Percentiles rank a stretch among this genome's conserved stretches.
Conservation (phyloP, 139 green algal genomes). For the Coelastrella sp. region DNA sequence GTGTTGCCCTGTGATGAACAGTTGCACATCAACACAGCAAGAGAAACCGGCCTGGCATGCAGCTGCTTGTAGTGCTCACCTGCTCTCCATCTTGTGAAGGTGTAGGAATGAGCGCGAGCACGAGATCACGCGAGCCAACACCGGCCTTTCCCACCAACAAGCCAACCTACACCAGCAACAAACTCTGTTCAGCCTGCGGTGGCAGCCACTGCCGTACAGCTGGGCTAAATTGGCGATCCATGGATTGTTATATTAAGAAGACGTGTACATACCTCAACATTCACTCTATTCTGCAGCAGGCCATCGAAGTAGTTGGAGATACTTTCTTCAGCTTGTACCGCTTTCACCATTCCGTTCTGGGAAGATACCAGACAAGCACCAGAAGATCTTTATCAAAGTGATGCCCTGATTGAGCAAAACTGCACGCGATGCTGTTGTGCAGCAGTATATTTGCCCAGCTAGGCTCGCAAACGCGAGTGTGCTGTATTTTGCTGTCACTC, state of each 20-base stretch:
- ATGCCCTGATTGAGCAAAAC: not conserved
- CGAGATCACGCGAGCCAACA: slow-evolving; percentile 49
- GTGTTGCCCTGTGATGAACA: not conserved
- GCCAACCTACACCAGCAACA: slow-evolving; percentile 48
- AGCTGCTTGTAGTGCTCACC: slow-evolving; percentile 16
- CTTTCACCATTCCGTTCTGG: slow-evolving; percentile 27
- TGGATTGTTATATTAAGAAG: not conserved
- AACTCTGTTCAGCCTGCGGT: not conserved
- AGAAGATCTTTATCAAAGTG: not conserved
- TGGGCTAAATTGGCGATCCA: not conserved
- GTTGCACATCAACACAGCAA: no score
- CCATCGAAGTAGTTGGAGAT: slow-evolving; percentile 48
- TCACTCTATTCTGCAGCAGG: slow-evolving; percentile 35
- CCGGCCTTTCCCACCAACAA: slow-evolving; percentile 57
- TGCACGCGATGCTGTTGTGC: no score
- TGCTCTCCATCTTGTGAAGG: slow-evolving; percentile 24
- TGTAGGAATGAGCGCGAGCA: slow-evolving; percentile 51
- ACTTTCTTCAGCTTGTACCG: slow-evolving; percentile 51
- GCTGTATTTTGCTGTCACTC: no score
- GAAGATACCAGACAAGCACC: no score
- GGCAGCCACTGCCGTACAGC: no score
- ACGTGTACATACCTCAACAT: slow-evolving; percentile 38
- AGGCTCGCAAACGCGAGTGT: no score
- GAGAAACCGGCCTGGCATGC: not conserved
- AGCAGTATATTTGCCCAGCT: no score